Base-by-base conservation (phyloP, 768 basidiomycete genomes). In the Nidula microcarpa region DNA sequence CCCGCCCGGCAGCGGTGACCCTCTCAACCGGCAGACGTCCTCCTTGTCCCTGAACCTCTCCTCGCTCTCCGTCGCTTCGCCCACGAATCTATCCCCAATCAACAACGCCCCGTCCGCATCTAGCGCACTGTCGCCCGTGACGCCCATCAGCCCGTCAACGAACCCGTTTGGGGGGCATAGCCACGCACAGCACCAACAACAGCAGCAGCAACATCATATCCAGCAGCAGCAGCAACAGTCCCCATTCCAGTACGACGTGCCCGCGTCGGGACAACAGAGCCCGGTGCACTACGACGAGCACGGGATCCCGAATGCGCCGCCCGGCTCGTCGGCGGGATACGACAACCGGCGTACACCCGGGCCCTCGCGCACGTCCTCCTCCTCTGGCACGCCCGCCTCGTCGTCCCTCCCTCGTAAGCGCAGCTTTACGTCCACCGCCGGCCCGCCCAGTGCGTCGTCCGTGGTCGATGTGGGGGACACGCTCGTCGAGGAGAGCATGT, bases 1-100 rank as follows among this genome's bases (percentile, higher is more conserved):
- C 61, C 50, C 53, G 62, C 34, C 52, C 59, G 54, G 36, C 55
- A 56, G 49, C 62, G 61, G 50, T 54, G 23, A 23, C 23, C 23
- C 23, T 23, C 23, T 51, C 56, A 50, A 50, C 47, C 59, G 54
- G 51, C 60, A 53, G 43, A 60, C 73, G n/a, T 68, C 76, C 35
- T 63, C 73, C 1, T 74, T 89, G 43, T 81, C 84, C 33, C 79
- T 90, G 64, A 90, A 89, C 64, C 74, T 91, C 53, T 82, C 82
- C 23, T 76, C 79, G 1, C 77, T 90, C 50, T 73, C 80, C 48
- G 87, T 90, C 51, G 68, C 85, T 41, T 87, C 85, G 17, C 86
- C 86, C 7, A 75, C 82, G 6, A 81, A 81, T 55, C 74, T 84
- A 50, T 87, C 86, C 10, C 85, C 87, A 44, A 79, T 83, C 63